Evolutionary conservation across 768 basidiomycete species (phyloP), one percentile per base, ranked within the genome.

Genomic region (Leccinum subgranulosum): DNA sequence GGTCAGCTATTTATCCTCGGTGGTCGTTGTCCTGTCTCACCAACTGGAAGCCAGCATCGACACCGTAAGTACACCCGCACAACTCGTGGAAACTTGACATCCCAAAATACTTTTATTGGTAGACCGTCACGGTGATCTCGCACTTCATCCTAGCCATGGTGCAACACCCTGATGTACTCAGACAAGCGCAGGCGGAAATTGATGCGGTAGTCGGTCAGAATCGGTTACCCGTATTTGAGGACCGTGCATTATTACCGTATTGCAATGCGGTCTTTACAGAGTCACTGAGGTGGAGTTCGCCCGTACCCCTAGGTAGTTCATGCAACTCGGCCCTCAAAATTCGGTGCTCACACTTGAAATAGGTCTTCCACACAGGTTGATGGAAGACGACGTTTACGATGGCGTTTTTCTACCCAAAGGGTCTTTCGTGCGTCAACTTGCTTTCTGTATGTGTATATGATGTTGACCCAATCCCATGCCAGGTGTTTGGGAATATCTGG

Each of bases 141-240:
- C 81, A 85, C 45, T 86, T 90, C 70, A 66, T 91, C 23, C 79
- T 90, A 51, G 84, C 85, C 6, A 86, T 90, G 83, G 75, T 87
- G 53, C 70, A 75, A 7, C 69, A 88, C 62, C 87, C 88, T 0
- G 79, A 81, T 1, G 79, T 76, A 1, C 79, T 84, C 48, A 75
- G 61, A 31, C 81, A 79, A 55, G 88, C 84, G 0, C 86, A 88
- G 64, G 73, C 75, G 19, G 88, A 91, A 61, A 78, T 91, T 17
- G 89, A 91, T 64, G 54, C 63, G 2, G 81, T 87, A 15, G 74
- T 29, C 21, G 69, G 67, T 5, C 55, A 55, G 28, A 58, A 56
- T 78, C 77, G 87, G 9, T 74, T 90, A 28, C 90, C 90, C 0
- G 77, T 73, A 0, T 81, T 86, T 59, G 75, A 72, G 39, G 88